A percentile compares a stretch with the other conserved stretches of the same genome.
Evolutionary conservation across 2,329 filamentous ascomycete species (phyloP).

Genomic region (Teratosphaeria destructans): DNA sequence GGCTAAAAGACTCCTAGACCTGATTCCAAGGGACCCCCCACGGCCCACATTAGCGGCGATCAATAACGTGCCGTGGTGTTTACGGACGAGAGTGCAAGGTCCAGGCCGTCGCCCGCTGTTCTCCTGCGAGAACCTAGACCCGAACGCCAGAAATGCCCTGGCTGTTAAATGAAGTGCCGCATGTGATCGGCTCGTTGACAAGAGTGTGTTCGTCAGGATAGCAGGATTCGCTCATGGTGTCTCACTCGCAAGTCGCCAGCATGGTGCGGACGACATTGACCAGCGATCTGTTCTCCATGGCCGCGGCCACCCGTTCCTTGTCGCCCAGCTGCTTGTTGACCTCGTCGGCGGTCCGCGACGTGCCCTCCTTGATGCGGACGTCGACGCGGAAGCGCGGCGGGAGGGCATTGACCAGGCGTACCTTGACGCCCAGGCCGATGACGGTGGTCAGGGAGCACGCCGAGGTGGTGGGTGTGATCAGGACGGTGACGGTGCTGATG

Average conservation of each 20-base stretch:
- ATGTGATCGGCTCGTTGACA: neutral
- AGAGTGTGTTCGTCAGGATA: neutral
- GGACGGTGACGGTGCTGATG: constrained; percentile 68
- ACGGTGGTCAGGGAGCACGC: constrained; percentile 95
- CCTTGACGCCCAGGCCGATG: constrained; percentile 85
- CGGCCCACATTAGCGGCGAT: too few species aligned
- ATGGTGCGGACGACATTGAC: constrained; percentile 86
- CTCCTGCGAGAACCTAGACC: neutral
- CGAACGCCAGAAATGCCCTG: neutral
- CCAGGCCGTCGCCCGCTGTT: too few species aligned
- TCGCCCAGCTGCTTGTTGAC: constrained; percentile 95
- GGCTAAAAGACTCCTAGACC: neutral
- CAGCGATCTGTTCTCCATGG: constrained; percentile 84
- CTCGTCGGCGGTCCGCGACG: constrained; percentile 88
- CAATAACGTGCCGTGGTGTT: too few species aligned
- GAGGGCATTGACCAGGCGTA: constrained; percentile 79
- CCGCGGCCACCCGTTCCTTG: constrained; percentile 92
- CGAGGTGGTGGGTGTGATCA: constrained; percentile 92
- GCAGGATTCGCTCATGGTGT: neutral
- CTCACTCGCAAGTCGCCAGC: constrained; percentile 43
- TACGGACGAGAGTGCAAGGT: too few species aligned
- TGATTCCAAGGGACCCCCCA: too few species aligned
- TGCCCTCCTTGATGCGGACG: constrained; percentile 88
- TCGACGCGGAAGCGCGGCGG: constrained; percentile 88
- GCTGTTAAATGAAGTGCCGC: neutral